Percentiles rank a stretch among this genome's conserved stretches.
phyloP scores from a whole-genome alignment of 108 stramenopile genomes.

The Heterococcus sp. region DNA sequence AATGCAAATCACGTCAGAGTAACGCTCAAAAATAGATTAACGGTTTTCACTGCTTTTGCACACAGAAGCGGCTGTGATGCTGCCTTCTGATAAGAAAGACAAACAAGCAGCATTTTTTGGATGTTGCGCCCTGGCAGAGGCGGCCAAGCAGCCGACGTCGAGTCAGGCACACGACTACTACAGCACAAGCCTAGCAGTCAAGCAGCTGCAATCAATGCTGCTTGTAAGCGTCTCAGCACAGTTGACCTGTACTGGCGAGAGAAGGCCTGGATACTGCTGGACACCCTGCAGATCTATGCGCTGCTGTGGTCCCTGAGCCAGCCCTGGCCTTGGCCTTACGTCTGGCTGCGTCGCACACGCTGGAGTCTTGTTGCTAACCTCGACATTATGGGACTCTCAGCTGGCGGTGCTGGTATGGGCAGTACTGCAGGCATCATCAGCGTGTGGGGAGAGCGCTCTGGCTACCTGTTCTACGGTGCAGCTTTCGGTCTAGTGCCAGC shows the following conservation, averaged over 20 bases:
- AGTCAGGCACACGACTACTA: neutral
- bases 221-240: neutral
- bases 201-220: neutral
- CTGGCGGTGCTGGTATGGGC: slow-evolving; percentile 8
- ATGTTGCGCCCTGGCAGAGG: no score
- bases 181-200: neutral
- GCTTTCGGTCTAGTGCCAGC: slow-evolving; percentile 1
- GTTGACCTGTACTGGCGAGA: slow-evolving; percentile 23
- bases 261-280: slow-evolving; percentile 7
- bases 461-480: slow-evolving; percentile 14
- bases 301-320: slow-evolving; percentile 40
- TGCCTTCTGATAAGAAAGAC: neutral
- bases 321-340: slow-evolving; percentile 39
- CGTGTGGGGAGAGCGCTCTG: slow-evolving; percentile 15
- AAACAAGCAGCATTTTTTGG: neutral
- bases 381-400: slow-evolving; percentile 17
- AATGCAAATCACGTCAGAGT: no score
- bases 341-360: slow-evolving; percentile 13
- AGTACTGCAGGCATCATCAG: slow-evolving; percentile 2
- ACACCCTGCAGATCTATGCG: slow-evolving; percentile 40
- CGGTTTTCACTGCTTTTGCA: no score
- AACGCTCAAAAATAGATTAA: no score
- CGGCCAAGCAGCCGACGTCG: no score
- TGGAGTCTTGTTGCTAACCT: slow-evolving; percentile 29
- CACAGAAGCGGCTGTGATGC: neutral